A percentile compares a stretch with the other conserved stretches of the same genome.
Conservation (phyloP, 352 stramenopile species). For the Phytophthora tubulina region DNA sequence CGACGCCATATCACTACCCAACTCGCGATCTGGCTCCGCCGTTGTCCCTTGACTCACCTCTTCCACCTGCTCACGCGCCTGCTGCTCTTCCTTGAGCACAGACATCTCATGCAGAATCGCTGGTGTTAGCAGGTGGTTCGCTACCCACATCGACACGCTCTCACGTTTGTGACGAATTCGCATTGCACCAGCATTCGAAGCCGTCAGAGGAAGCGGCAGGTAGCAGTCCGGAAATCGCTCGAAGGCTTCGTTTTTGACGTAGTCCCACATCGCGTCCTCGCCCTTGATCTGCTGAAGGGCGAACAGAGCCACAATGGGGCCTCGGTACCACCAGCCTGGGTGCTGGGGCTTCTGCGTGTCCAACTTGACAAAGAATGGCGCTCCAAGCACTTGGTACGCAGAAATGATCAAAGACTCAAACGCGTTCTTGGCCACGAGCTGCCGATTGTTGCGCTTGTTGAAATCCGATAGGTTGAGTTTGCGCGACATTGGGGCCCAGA, state of each 20-base stretch:
- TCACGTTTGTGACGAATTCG: slow-evolving; percentile 15
- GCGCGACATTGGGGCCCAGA: slow-evolving; percentile 51
- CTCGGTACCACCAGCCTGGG: slow-evolving; percentile 67
- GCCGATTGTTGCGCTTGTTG: slow-evolving; percentile 42
- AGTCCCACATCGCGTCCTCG: slow-evolving; percentile 43
- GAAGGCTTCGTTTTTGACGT: slow-evolving; percentile 44
- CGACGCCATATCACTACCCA: not conserved
- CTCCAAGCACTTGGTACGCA: slow-evolving; percentile 46
- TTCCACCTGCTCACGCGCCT: not conserved
- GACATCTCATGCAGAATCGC: slow-evolving; percentile 27
- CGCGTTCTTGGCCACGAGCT: slow-evolving; percentile 40
- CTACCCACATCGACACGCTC: slow-evolving; percentile 45
- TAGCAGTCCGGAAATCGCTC: slow-evolving; percentile 61
- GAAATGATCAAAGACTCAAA: slow-evolving; percentile 50
- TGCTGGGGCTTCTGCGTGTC: slow-evolving; percentile 46
- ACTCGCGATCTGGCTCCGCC: not conserved
- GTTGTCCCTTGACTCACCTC: not conserved
- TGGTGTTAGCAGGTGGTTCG: slow-evolving; percentile 22
- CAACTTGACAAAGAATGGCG: slow-evolving; percentile 56
- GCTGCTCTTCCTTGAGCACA: slow-evolving; percentile 19
- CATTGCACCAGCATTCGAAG: slow-evolving; percentile 43
- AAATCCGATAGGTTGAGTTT: slow-evolving; percentile 15
- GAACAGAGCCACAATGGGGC: slow-evolving; percentile 46
- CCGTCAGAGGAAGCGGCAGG: slow-evolving; percentile 44
- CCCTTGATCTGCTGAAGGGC: slow-evolving; percentile 40